phyloP scores from a whole-genome alignment of 169 alveolate species.

The Perkinsus olseni region DNA sequence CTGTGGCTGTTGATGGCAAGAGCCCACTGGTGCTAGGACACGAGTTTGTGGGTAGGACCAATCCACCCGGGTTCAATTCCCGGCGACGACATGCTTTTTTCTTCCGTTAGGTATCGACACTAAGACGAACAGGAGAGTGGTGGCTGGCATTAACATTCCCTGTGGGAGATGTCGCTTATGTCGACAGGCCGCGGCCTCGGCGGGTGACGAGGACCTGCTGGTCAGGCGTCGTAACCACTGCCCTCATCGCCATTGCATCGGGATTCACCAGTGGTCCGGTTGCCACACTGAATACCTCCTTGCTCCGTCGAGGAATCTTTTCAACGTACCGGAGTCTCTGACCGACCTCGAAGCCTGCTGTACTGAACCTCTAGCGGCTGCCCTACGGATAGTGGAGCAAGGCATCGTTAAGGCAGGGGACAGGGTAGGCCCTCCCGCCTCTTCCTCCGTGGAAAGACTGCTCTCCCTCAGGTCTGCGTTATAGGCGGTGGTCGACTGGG shows the following conservation, averaged over 20 bases:
- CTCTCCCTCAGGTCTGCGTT: background rate
- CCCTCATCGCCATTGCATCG: background rate
- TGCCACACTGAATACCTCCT: background rate
- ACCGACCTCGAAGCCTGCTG: background rate
- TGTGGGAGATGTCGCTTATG: background rate
- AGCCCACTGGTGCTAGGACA: background rate
- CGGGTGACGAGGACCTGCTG: background rate
- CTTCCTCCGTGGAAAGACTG: background rate
- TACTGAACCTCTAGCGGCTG: background rate
- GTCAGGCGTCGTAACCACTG: background rate
- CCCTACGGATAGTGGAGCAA: background rate
- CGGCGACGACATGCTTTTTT: background rate
- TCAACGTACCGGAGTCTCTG: background rate
- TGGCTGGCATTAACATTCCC: background rate
- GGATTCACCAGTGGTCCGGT: background rate
- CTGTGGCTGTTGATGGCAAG: background rate
- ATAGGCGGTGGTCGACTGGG: background rate
- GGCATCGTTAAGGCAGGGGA: background rate
- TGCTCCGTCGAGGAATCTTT: background rate
- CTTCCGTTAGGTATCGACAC: background rate
- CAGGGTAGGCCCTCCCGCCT: background rate
- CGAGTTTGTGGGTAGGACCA: background rate
- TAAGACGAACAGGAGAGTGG: background rate
- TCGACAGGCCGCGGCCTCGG: background rate
- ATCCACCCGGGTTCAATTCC: background rate